phyloP scores from a whole-genome alignment of 495 filamentous ascomycete genomes.

The Hyaloscypha variabilis region DNA sequence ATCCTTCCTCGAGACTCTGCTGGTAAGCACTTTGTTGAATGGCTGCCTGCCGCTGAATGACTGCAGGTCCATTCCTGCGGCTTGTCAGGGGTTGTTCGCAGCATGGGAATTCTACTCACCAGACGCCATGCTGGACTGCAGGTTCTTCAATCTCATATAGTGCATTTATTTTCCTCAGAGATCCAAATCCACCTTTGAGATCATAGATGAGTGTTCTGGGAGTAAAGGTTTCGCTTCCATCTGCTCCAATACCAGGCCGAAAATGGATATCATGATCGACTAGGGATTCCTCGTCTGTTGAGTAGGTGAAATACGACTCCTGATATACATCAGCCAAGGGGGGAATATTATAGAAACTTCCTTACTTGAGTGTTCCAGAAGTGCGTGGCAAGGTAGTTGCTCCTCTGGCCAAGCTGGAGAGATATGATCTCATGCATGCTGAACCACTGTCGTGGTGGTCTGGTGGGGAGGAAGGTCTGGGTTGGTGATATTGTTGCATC shows the following conservation, averaged over 20 bases:
- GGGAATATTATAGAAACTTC: background rate
- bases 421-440: slow-evolving; percentile 96
- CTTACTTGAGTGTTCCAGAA: slow-evolving; percentile 91
- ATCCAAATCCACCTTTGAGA: slow-evolving; percentile 88
- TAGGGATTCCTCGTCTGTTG: slow-evolving; percentile 62
- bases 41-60: slow-evolving; percentile 63
- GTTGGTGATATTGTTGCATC: background rate
- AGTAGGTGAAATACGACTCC: slow-evolving; percentile 98
- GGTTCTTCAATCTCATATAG: slow-evolving; percentile 72
- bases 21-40: slow-evolving; percentile 78
- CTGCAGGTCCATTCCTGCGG: slow-evolving; percentile 69
- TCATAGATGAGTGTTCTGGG: slow-evolving; percentile 94
- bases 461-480: background rate
- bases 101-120: slow-evolving; percentile 46
- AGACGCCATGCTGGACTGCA: slow-evolving; percentile 53
- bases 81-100: slow-evolving; percentile 1
- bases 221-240: slow-evolving; percentile 86
- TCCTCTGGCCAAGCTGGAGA: slow-evolving; percentile 87
- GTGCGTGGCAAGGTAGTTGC: slow-evolving; percentile 95
- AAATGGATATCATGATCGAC: slow-evolving; percentile 95
- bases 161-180: slow-evolving; percentile 83
- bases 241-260: slow-evolving; percentile 79
- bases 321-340: slow-evolving; percentile 35
- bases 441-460: background rate
- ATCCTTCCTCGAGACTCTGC: slow-evolving; percentile 70